phyloP scores from a whole-genome alignment of 495 filamentous ascomycete genomes.

The Tuber brumale region DNA sequence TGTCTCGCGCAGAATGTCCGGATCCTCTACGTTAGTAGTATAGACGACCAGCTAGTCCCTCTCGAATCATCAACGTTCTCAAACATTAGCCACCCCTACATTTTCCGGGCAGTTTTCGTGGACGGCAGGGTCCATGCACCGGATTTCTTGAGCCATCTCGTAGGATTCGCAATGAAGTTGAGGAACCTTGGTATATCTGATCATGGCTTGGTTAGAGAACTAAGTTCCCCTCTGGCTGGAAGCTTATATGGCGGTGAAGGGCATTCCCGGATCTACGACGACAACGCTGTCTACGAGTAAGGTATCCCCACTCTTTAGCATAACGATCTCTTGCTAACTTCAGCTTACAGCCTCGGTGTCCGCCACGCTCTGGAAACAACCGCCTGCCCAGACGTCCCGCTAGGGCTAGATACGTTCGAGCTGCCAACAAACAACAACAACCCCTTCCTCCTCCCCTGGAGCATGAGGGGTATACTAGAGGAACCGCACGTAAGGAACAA shows the following conservation, averaged over 20 bases:
- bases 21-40: slow-evolving; percentile 79
- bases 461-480: slow-evolving; percentile 84
- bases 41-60: slow-evolving; percentile 93
- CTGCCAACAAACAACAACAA: slow-evolving; percentile 53
- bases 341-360: slow-evolving; percentile 60
- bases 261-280: slow-evolving; percentile 88
- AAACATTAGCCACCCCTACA: slow-evolving; percentile 77
- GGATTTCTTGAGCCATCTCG: slow-evolving; percentile 84
- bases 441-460: slow-evolving; percentile 88
- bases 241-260: slow-evolving; percentile 88
- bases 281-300: slow-evolving; percentile 78
- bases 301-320: slow-evolving; percentile 31
- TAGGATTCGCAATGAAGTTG: slow-evolving; percentile 87
- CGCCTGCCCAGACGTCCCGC: slow-evolving; percentile 50
- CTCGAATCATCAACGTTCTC: slow-evolving; percentile 86
- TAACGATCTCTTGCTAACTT: slow-evolving; percentile 16
- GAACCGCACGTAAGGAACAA: slow-evolving; percentile 84
- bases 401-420: slow-evolving; percentile 51
- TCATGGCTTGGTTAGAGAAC: slow-evolving; percentile 85
- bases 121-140: slow-evolving; percentile 88
- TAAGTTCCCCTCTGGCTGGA: slow-evolving; percentile 80
- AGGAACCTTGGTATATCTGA: slow-evolving; percentile 88
- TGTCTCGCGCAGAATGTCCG: slow-evolving; percentile 71
- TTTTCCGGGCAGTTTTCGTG: slow-evolving; percentile 88
- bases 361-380: slow-evolving; percentile 81